Percentiles rank a stretch among this genome's conserved stretches.
phyloP scores from a whole-genome alignment of 768 basidiomycete species.

The Lactifluus subvellereus region DNA sequence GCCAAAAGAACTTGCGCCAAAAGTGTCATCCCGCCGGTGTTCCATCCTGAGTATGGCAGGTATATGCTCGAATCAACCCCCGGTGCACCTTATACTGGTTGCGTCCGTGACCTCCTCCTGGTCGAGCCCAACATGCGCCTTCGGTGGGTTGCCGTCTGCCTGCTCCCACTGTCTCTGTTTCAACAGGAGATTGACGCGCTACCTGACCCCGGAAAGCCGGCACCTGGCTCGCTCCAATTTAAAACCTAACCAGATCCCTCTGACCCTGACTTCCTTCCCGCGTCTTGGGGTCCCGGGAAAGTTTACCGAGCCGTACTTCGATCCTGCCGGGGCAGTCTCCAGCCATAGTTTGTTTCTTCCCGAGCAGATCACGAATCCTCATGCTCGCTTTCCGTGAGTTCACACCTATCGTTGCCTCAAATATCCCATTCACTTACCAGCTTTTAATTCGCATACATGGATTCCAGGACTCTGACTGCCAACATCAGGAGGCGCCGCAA shows the following conservation, averaged over 20 bases:
- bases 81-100: slow-evolving; percentile 89
- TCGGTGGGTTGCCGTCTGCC: slow-evolving; percentile 41
- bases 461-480: slow-evolving; percentile 83
- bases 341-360: slow-evolving; percentile 94
- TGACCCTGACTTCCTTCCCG: slow-evolving; percentile 95
- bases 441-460: neutral
- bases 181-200: neutral
- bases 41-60: slow-evolving; percentile 97
- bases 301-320: slow-evolving; percentile 87
- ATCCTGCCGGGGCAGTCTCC: slow-evolving; percentile 69
- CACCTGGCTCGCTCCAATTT: slow-evolving; percentile 78
- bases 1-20: neutral
- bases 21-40: slow-evolving; percentile 50
- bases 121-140: slow-evolving; percentile 96
- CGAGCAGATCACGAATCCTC: slow-evolving; percentile 94
- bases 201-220: slow-evolving; percentile 46
- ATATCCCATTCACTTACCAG: slow-evolving; percentile 13
- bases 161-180: neutral
- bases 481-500: slow-evolving; percentile 89
- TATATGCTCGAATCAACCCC: slow-evolving; percentile 99
- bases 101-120: slow-evolving; percentile 74
- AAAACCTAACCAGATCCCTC: slow-evolving; percentile 77
- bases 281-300: slow-evolving; percentile 81
- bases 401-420: slow-evolving; percentile 3
- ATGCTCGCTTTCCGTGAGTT: slow-evolving; percentile 95